These are phyloP conservation scores for Melanomma pulvis-pyrius DNA, from an alignment of 495 filamentous ascomycete genomes.

Conservation along the genomic window DNA sequence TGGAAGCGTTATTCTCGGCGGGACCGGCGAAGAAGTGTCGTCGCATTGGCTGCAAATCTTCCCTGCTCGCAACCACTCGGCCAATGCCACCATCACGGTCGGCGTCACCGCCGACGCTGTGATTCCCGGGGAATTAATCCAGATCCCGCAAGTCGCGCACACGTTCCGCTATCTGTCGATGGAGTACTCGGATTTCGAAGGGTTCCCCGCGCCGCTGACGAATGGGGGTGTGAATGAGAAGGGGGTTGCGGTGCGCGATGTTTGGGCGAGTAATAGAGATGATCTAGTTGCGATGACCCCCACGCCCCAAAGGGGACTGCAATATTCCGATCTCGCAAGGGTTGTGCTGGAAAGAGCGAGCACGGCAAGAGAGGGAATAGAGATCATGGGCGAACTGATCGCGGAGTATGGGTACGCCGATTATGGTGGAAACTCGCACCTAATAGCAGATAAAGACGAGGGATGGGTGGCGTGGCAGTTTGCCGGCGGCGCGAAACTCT, in stretches of 20 bases:
- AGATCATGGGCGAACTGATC: not conserved
- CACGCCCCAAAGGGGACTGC: not conserved
- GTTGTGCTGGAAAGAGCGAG: not conserved
- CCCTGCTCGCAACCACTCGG: not conserved
- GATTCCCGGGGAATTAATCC: not conserved
- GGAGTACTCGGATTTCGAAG: constrained; percentile 6
- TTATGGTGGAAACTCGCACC: constrained; percentile 4
- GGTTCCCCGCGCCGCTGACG: constrained; percentile 2
- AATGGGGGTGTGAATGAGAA: not conserved
- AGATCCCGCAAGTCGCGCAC: not conserved
- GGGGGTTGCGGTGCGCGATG: not conserved
- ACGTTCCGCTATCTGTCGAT: constrained; percentile 1
- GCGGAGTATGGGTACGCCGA: constrained; percentile 1
- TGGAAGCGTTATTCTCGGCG: constrained; percentile 1
- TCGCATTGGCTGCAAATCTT: constrained; percentile 5
- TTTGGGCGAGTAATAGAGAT: not conserved
- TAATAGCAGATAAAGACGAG: constrained; percentile 3
- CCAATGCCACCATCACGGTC: not conserved
- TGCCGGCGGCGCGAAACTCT: not conserved
- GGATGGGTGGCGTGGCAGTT: constrained; percentile 1
- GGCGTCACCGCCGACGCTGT: not conserved
- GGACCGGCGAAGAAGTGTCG: not conserved
- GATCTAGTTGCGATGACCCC: not conserved
- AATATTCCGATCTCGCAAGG: not conserved
- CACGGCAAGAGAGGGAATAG: not conserved